Evolutionary conservation across 306 rosid species (phyloP), one percentile per base, ranked within the genome.

Genomic region (Lathyrus oleraceus): DNA sequence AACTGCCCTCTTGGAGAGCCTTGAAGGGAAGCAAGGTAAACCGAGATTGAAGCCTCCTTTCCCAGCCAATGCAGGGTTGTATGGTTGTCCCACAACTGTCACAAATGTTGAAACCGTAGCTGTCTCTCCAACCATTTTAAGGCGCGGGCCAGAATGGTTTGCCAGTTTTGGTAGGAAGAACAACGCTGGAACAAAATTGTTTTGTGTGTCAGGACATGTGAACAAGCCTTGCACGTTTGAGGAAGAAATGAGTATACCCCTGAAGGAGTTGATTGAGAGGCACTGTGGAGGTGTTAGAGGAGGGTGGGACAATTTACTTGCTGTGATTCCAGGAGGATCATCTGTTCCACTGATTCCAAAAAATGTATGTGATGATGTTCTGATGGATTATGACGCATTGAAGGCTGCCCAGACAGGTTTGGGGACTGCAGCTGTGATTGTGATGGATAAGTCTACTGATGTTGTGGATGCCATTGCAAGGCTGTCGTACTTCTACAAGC

Each of bases 201-300:
- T 10, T 63, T 94, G 99, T 49, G 84, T 94, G 47, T 94, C 99
- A 0, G 99, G 99, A 42, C 99, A 94, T 61, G 99, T 94, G 61
- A 94, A 94, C 83, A 94, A 91, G 82, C 99, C 97, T 69, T 94
- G 99, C 82, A 94, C 97, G 16, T 91, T 94, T 72, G 99, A 94
- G 80, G 97, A 94, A 84, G 99, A 94, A 79, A 94, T 94, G 99
- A 94, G 99, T 69, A 94, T 94, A 49, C 85, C 99, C 17, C 74
- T 94, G 82, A 94, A 88, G 82, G 99, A 91, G 84, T 72, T 91
- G 86, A 83, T 94, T 69, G 99, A 94, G 83, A 94, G 97, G 83
- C 99, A 94, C 83, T 94, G 99, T 76, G 99, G 99, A 66, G 99
- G 99, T 73, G 92, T 94, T 76, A 85, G 97, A 85, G 99, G 99